A percentile compares a stretch with the other conserved stretches of the same genome.
These are phyloP conservation scores for Phytophthora fragariae DNA, from an alignment of 352 stramenopile species.

Conservation along the genomic window DNA sequence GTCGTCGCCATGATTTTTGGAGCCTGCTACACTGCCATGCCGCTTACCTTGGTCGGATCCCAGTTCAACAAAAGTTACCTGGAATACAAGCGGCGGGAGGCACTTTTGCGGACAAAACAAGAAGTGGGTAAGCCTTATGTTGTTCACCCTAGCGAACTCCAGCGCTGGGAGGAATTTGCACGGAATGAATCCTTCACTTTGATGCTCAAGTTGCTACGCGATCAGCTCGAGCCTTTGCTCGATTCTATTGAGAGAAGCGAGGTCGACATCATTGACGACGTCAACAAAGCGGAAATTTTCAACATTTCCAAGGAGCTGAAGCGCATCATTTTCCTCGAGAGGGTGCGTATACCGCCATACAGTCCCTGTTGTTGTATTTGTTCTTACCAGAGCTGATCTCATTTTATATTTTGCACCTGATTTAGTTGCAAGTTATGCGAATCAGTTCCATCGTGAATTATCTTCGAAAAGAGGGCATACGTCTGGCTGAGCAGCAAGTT, in stretches of 20 bases:
- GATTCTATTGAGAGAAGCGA: conserved; percentile 51
- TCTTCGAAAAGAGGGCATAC: conserved; percentile 75
- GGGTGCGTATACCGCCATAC: conserved; percentile 32
- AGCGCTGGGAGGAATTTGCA: conserved; percentile 63
- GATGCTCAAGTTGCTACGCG: conserved; percentile 49
- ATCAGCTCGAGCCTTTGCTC: conserved; percentile 53
- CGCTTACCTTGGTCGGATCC: conserved; percentile 77
- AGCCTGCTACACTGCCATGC: conserved; percentile 85
- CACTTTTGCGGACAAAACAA: conserved; percentile 71
- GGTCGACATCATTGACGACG: conserved; percentile 57
- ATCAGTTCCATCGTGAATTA: conserved; percentile 68
- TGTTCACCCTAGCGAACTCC: conserved; percentile 49
- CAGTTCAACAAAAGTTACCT: conserved; percentile 88
- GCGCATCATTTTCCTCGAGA: conserved; percentile 54
- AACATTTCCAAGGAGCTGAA: conserved; percentile 53
- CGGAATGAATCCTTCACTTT: conserved; percentile 54
- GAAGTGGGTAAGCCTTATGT: conserved; percentile 75
- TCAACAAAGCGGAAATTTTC: conserved; percentile 45
- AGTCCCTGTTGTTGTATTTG: not conserved
- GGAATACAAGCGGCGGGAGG: conserved; percentile 79
- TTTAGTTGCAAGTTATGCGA: conserved; percentile 71
- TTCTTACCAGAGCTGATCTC: not conserved
- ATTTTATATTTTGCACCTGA: not conserved
- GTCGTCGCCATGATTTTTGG: conserved; percentile 86
- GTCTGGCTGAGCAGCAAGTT: conserved; percentile 77